phyloP scores from a whole-genome alignment of 2,329 filamentous ascomycete genomes.

The Passalora sequoiae region DNA sequence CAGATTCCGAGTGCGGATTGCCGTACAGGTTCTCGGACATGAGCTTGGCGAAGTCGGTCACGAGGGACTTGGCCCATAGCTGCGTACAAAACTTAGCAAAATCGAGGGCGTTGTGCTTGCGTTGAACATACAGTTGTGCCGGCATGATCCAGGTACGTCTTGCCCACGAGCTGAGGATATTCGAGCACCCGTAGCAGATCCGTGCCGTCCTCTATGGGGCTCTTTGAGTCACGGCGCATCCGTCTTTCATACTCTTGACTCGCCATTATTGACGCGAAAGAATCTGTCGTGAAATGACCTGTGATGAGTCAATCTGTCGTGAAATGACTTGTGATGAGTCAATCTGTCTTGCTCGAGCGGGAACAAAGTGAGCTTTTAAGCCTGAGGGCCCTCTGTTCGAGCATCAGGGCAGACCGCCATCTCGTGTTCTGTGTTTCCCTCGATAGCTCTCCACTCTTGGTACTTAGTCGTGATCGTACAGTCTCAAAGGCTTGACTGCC shows the following conservation, averaged over 20 bases:
- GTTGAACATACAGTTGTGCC: conserved; percentile 62
- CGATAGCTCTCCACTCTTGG: neutral
- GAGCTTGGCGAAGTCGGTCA: conserved; percentile 69
- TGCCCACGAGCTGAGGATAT: conserved; percentile 39
- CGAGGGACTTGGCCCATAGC: conserved; percentile 68
- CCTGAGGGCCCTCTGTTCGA: neutral
- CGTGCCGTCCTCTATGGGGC: conserved; percentile 35
- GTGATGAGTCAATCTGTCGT: neutral
- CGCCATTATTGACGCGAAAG: neutral
- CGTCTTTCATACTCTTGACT: conserved; percentile 2
- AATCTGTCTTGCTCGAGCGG: neutral
- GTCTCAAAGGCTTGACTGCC: neutral
- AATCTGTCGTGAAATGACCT: conserved; percentile 2
- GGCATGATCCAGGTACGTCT: conserved; percentile 78
- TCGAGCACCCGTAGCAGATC: conserved; percentile 43
- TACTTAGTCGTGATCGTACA: neutral
- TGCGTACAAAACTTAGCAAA: too few relatives aligned
- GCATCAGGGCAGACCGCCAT: neutral
- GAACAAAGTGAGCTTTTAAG: neutral
- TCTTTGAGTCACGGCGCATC: conserved; percentile 11
- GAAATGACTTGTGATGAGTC: neutral
- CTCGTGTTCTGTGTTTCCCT: neutral
- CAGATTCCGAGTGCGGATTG: conserved; percentile 83
- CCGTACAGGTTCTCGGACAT: conserved; percentile 75
- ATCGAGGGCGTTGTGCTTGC: too few relatives aligned